phyloP scores from a whole-genome alignment of 2,329 filamentous ascomycete species.

The Cladosporium velox region DNA sequence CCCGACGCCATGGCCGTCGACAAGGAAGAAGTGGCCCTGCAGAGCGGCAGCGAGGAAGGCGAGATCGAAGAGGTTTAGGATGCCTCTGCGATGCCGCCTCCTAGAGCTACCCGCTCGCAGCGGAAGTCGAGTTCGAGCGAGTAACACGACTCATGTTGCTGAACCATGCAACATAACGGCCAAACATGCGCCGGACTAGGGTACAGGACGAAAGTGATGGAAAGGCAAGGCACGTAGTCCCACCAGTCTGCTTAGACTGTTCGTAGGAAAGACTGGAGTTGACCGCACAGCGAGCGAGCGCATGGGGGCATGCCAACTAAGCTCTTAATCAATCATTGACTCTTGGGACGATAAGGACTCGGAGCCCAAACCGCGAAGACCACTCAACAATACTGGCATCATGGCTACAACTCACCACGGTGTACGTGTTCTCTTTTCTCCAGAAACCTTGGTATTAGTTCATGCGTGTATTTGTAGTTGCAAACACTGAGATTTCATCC shows the following conservation, averaged over 20 bases:
- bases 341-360: background rate
- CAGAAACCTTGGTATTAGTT: background rate
- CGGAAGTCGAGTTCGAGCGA: background rate
- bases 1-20: constrained; percentile 26
- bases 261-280: background rate
- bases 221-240: constrained; percentile 6
- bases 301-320: background rate
- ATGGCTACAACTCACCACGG: background rate
- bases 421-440: constrained; percentile 1
- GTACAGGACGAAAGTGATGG: background rate
- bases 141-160: background rate
- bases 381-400: background rate
- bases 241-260: background rate
- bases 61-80: constrained; percentile 81
- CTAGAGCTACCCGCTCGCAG: background rate
- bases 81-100: constrained; percentile 16
- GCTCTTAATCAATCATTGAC: background rate
- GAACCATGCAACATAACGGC: background rate
- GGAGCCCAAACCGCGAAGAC: background rate
- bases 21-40: constrained; percentile 63
- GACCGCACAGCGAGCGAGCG: constrained; percentile 9
- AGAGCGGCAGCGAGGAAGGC: constrained; percentile 92
- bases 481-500: background rate
- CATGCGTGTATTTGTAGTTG: background rate
- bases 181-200: background rate